A percentile compares a stretch with the other conserved stretches of the same genome.
These are phyloP conservation scores for Amphicarpaea edgeworthii DNA, from an alignment of 306 rosid species.

Conservation along the genomic window DNA sequence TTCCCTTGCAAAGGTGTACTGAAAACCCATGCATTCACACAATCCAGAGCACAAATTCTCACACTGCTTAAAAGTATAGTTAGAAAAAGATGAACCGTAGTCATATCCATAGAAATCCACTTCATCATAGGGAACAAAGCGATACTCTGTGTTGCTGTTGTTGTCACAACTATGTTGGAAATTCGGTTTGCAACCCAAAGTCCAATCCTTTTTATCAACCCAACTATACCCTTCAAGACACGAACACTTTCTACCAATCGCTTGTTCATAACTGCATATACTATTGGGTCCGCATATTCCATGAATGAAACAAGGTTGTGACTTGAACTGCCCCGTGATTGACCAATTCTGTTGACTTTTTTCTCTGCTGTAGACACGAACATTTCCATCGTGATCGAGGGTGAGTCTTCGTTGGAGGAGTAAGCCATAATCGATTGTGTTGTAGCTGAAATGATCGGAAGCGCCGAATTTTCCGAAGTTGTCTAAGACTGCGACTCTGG, in stretches of 20 bases:
- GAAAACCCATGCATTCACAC: constrained; percentile 45
- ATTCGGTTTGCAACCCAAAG: constrained; percentile 18
- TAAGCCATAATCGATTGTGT: not conserved
- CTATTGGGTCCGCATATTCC: constrained; percentile 28
- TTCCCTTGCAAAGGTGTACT: not conserved
- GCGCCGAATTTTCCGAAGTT: not conserved
- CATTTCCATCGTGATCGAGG: constrained; percentile 32
- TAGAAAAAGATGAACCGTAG: not conserved
- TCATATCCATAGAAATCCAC: constrained; percentile 28
- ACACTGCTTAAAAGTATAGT: constrained; percentile 34
- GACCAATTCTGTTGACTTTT: not conserved
- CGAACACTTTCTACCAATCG: not conserved
- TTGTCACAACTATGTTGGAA: constrained; percentile 32
- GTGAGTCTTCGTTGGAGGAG: constrained; percentile 18
- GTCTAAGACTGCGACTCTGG: constrained; percentile 22
- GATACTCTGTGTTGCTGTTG: not conserved
- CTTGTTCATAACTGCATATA: not conserved
- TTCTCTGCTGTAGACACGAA: not conserved
- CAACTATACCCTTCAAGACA: constrained; percentile 23
- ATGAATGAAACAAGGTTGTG: constrained; percentile 23
- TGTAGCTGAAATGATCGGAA: not conserved
- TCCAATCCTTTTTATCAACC: constrained; percentile 12
- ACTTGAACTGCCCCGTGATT: not conserved
- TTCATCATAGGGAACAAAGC: not conserved
- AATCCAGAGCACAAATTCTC: constrained; percentile 15